These are phyloP conservation scores for Trichocladium antarcticum DNA, from an alignment of 495 filamentous ascomycete species.

Conservation along the genomic window DNA sequence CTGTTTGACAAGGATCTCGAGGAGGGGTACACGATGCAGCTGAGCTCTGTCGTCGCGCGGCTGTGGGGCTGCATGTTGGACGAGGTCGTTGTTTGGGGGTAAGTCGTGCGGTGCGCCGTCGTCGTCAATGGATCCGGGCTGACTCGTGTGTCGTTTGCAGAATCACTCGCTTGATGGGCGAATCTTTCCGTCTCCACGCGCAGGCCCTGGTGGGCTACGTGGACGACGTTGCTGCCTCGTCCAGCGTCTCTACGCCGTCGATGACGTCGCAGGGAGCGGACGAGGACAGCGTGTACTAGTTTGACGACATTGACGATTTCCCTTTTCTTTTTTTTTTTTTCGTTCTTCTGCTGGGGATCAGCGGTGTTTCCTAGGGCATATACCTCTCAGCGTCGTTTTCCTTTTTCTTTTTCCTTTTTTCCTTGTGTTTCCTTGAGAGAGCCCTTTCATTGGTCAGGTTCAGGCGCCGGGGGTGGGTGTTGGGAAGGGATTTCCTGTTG, in stretches of 20 bases:
- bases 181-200: conserved; percentile 93
- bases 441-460: conserved; percentile 15
- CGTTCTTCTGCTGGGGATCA: background rate
- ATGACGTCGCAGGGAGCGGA: conserved; percentile 52
- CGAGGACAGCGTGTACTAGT: conserved; percentile 51
- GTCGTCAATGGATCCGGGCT: conserved; percentile 12
- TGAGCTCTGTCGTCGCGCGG: conserved; percentile 86
- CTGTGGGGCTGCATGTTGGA: conserved; percentile 98
- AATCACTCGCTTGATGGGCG: conserved; percentile 95
- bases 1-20: conserved; percentile 84
- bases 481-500: conserved; percentile 17
- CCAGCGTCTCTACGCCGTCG: conserved; percentile 48
- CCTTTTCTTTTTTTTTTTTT: conserved; percentile 26
- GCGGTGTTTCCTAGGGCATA: conserved; percentile 39
- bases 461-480: conserved; percentile 17
- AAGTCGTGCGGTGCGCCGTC: conserved; percentile 26
- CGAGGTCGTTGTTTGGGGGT: conserved; percentile 97
- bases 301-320: conserved; percentile 37
- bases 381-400: conserved; percentile 32
- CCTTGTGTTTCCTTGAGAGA: conserved; percentile 11
- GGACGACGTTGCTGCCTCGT: conserved; percentile 53
- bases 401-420: conserved; percentile 17
- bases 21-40: conserved; percentile 55
- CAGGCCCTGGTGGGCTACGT: conserved; percentile 90
- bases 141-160: conserved; percentile 33